Base-by-base conservation (phyloP, 2,329 filamentous ascomycete species). In the Nemania diffusa region DNA sequence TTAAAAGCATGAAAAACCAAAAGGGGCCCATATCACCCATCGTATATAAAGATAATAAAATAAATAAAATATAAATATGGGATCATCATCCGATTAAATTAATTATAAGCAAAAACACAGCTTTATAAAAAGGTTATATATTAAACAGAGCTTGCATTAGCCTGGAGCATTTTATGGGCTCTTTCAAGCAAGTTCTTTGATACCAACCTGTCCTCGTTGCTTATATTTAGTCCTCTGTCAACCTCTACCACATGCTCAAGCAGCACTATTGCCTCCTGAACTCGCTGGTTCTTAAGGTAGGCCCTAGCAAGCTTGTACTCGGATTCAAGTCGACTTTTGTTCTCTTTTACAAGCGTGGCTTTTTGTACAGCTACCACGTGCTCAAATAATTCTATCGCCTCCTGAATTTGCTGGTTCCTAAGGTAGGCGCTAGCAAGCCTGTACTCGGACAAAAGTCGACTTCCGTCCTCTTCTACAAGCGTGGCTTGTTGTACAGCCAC, bases 381-480 rank as follows among this genome's bases (percentile, higher is more conserved):
- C 15, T 58, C 40, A 2, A 64, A 7, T 2, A 59, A 9, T 15
- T 58, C 22, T 6, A 65, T 20, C 1, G 56, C 62, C n/a, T 60
- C 8, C 20, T 22, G 26, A 17, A 50, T 26, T 11, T 50, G 62
- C 5, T 34, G 27, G 22, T 44, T n/a, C n/a, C 13, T 27, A 5
- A 53, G 2, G 17, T 65, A 55, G 22, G 55, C 62, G 1, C 8
- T 34, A 32, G 29, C 53, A 34, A 64, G 55, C 20, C 1, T n/a
- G 17, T 64, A 44, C 40, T 64, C 5, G 6, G 62, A 64, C 9
- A 24, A 24, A 26, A 59, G 55, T 55, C 24, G 56, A 20, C 7
- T 5, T 17, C 22, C 17, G 37, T 62, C 26, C 3, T 55, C n/a
- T 55, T 55, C 32, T 1, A 4, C 15, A 32, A 62, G 53, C 24